phyloP scores from a whole-genome alignment of 768 basidiomycete species.

The Chalciporus piperatus region DNA sequence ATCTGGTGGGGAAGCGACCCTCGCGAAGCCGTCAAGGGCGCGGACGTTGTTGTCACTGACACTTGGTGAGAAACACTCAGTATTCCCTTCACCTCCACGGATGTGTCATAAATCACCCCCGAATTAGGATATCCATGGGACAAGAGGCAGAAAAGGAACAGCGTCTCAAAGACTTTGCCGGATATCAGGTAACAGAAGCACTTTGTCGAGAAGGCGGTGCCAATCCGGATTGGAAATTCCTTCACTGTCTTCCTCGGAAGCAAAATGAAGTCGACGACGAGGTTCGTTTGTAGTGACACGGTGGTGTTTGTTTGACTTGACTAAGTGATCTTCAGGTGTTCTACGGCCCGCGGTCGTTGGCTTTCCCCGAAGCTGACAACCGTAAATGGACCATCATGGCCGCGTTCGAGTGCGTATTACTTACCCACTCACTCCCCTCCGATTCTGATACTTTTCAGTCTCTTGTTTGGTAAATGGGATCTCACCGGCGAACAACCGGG shows the following conservation, averaged over 20 bases:
- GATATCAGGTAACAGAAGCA: conserved; percentile 92
- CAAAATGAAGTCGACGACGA: conserved; percentile 93
- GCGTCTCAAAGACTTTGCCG: conserved; percentile 80
- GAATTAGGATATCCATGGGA: conserved; percentile 93
- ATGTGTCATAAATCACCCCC: neutral
- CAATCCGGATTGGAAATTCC: conserved; percentile 86
- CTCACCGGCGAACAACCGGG: conserved; percentile 20
- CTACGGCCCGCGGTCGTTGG: conserved; percentile 87
- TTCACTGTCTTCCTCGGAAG: conserved; percentile 96
- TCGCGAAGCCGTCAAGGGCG: conserved; percentile 80
- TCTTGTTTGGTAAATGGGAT: conserved; percentile 49
- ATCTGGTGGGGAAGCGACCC: conserved; percentile 80
- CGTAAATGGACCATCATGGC: conserved; percentile 97
- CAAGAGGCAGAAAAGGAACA: conserved; percentile 92
- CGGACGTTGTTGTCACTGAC: conserved; percentile 95
- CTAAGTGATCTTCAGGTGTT: conserved; percentile 58
- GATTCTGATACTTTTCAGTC: conserved; percentile 12
- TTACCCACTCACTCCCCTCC: conserved; percentile 1
- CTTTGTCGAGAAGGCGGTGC: conserved; percentile 81
- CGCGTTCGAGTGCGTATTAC: conserved; percentile 70
- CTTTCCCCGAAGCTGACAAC: conserved; percentile 94
- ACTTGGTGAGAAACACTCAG: conserved; percentile 67
- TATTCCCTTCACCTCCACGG: neutral
- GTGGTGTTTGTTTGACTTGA: neutral
- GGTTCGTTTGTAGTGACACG: conserved; percentile 36